Conservation (phyloP, 495 filamentous ascomycete species). For the Entonaema liquescens region DNA sequence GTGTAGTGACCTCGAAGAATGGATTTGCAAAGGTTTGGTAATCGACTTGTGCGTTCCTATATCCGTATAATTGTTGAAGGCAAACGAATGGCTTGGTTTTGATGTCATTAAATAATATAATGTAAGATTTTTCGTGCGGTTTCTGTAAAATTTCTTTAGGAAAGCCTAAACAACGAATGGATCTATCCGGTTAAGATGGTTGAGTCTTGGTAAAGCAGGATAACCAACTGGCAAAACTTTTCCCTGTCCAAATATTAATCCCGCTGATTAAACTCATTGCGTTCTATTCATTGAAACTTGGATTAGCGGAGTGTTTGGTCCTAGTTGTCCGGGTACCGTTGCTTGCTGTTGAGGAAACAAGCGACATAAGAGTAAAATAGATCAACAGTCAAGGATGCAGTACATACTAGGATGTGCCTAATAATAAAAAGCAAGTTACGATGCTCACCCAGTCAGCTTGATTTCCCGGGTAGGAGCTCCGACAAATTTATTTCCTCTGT, state of each 20-base stretch:
- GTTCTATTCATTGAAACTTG: not conserved
- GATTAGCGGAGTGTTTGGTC: conserved; percentile 1
- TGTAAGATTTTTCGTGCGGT: not conserved
- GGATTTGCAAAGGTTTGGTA: not conserved
- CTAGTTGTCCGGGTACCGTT: not conserved
- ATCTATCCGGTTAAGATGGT: not conserved
- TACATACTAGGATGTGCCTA: not conserved
- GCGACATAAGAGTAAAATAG: not conserved
- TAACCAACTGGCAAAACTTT: not conserved
- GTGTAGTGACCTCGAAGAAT: not conserved
- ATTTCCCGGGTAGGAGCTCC: not conserved
- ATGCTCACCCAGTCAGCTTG: not conserved
- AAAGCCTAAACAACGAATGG: not conserved
- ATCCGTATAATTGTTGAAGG: not conserved
- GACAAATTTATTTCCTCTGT: not conserved
- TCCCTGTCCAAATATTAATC: no score
- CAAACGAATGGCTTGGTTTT: not conserved
- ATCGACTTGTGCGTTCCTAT: not conserved
- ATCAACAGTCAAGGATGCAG: conserved; percentile 2
- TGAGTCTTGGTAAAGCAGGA: not conserved
- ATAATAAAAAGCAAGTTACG: not conserved
- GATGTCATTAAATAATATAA: not conserved
- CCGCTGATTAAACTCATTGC: not conserved
- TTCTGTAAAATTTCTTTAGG: not conserved
- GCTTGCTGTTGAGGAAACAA: not conserved